These are phyloP conservation scores for Psilocybe cubensis DNA, from an alignment of 768 basidiomycete genomes.

Conservation along the genomic window DNA sequence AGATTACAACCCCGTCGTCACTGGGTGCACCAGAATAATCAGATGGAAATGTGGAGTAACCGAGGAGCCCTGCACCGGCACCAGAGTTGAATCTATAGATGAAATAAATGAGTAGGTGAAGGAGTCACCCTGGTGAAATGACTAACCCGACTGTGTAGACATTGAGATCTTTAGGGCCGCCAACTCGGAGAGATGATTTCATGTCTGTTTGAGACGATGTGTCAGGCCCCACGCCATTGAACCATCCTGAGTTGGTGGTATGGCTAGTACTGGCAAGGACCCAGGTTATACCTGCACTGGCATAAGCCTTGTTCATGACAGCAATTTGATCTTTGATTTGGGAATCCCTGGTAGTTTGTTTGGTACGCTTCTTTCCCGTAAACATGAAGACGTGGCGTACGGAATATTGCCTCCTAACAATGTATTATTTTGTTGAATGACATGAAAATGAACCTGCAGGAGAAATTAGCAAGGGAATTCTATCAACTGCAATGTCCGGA, in stretches of 20 bases:
- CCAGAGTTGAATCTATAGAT: constrained; percentile 26
- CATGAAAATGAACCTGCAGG: constrained; percentile 42
- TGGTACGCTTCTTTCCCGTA: background rate
- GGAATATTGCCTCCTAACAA: constrained; percentile 44
- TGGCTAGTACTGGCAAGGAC: constrained; percentile 43
- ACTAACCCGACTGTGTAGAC: constrained; percentile 53
- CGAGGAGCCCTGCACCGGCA: constrained; percentile 42
- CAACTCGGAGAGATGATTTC: constrained; percentile 49
- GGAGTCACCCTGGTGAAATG: background rate
- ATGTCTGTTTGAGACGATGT: constrained; percentile 44
- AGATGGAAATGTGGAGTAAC: constrained; percentile 58
- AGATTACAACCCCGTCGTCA: constrained; percentile 55
- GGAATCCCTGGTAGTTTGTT: constrained; percentile 29
- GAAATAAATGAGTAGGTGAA: background rate
- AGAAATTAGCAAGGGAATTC: background rate
- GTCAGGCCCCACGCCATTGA: constrained; percentile 42
- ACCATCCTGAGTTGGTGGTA: constrained; percentile 51
- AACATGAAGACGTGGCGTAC: constrained; percentile 26
- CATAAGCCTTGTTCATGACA: constrained; percentile 47
- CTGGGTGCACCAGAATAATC: constrained; percentile 39
- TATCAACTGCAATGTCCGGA: background rate
- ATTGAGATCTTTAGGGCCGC: constrained; percentile 45
- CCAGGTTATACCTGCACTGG: constrained; percentile 39
- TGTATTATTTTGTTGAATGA: constrained; percentile 34
- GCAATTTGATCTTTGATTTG: constrained; percentile 40